Evolutionary conservation across 768 basidiomycete genomes (phyloP).

Genomic region (Chalciporus sphaerocephalus): DNA sequence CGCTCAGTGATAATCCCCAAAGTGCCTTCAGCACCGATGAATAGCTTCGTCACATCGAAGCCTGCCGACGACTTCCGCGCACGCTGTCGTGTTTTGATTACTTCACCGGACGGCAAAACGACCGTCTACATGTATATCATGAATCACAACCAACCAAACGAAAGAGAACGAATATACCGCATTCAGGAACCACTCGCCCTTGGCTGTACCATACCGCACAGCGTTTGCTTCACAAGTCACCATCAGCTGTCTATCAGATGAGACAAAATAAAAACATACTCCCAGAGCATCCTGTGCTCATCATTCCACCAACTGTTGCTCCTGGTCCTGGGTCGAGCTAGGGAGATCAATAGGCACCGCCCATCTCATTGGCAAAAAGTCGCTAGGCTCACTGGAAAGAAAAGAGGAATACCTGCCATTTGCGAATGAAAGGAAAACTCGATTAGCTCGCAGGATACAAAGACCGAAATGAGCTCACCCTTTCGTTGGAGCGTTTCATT

Average conservation of each 20-base stretch:
- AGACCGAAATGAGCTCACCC: constrained; percentile 32
- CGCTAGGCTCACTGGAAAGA: constrained; percentile 63
- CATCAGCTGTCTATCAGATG: constrained; percentile 14
- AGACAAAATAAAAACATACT: constrained; percentile 40
- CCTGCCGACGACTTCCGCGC: constrained; percentile 85
- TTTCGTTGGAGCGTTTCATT: constrained; percentile 63
- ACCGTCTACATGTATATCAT: constrained; percentile 54
- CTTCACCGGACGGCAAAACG: constrained; percentile 82
- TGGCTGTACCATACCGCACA: constrained; percentile 84
- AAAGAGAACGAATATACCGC: constrained; percentile 42
- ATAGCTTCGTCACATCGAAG: constrained; percentile 79
- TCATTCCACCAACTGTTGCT: constrained; percentile 83
- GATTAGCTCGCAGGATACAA: neutral
- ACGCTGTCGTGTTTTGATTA: constrained; percentile 81
- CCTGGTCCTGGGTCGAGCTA: constrained; percentile 75
- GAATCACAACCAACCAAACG: neutral
- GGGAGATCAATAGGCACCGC: neutral
- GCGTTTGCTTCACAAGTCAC: constrained; percentile 52
- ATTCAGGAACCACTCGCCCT: constrained; percentile 88
- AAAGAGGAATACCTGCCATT: constrained; percentile 60
- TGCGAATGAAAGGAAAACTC: too few species aligned
- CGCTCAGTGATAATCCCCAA: constrained; percentile 92
- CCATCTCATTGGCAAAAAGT: neutral
- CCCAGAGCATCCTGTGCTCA: constrained; percentile 82
- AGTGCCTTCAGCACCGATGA: constrained; percentile 80